These are phyloP conservation scores for Euphorbia celastroides DNA, from an alignment of 441 rosid species.

Conservation along the genomic window DNA sequence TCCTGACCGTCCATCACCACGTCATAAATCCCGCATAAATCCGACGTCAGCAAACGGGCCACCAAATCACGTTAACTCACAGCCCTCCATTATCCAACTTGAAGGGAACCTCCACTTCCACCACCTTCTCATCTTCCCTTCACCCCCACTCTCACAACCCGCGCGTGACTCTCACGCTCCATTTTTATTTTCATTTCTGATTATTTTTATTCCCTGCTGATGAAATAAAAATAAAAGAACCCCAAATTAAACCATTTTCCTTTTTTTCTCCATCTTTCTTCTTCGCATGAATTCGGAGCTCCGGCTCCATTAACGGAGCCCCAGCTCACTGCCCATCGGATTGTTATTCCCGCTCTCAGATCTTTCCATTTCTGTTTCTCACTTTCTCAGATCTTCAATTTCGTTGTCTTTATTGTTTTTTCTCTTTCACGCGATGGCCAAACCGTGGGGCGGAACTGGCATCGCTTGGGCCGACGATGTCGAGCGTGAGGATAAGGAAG, in stretches of 20 bases:
- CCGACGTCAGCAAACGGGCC: conserved; percentile 1
- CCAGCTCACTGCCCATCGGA: conserved; percentile 23
- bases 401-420: neutral
- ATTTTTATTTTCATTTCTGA: too few relatives aligned
- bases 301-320: conserved; percentile 62
- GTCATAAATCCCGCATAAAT: too few relatives aligned
- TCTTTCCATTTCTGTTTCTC: conserved; percentile 16
- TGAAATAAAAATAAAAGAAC: neutral
- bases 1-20: conserved; percentile 19
- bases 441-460: conserved; percentile 74
- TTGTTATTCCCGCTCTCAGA: conserved; percentile 9
- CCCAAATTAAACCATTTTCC: neutral
- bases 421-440: conserved; percentile 42
- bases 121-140: too few relatives aligned
- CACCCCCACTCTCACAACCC: neutral
- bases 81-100: neutral
- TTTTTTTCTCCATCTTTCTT: conserved; percentile 10
- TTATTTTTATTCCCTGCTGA: too few relatives aligned
- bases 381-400: conserved; percentile 21
- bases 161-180: conserved; percentile 10
- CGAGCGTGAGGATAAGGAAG: conserved; percentile 65
- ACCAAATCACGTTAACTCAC: neutral
- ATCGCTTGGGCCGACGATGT: conserved; percentile 96
- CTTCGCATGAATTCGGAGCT: conserved; percentile 50
- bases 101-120: neutral